These are phyloP conservation scores for Trichosanthes truncata DNA, from an alignment of 306 rosid genomes.

Conservation along the genomic window DNA sequence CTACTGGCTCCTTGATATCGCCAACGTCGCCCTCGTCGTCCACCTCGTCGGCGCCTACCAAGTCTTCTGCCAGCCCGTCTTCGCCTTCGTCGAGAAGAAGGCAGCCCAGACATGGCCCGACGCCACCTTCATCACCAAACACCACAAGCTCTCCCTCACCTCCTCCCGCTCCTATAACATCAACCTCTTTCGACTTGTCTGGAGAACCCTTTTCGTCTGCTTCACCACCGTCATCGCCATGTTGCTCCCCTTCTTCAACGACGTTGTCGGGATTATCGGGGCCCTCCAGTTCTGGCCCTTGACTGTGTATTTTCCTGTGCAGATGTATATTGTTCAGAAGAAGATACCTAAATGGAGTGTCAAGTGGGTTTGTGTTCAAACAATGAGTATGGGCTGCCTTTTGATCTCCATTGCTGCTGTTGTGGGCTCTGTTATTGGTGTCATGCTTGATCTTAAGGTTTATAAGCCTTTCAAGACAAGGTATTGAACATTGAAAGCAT, in stretches of 20 bases:
- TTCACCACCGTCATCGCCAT: slow-evolving; percentile 21
- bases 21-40: slow-evolving; percentile 57
- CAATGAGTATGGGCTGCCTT: slow-evolving; percentile 30
- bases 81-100: background rate
- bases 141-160: slow-evolving; percentile 21
- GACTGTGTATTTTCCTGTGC: slow-evolving; percentile 46
- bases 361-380: slow-evolving; percentile 27
- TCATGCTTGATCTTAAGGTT: slow-evolving; percentile 20
- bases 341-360: slow-evolving; percentile 31
- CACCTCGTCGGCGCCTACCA: slow-evolving; percentile 85
- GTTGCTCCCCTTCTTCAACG: slow-evolving; percentile 53
- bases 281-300: slow-evolving; percentile 51
- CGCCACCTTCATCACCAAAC: slow-evolving; percentile 24
- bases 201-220: slow-evolving; percentile 38
- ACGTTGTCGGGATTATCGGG: slow-evolving; percentile 44
- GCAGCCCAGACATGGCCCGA: slow-evolving; percentile 25
- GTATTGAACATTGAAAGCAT: background rate
- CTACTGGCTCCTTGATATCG: slow-evolving; percentile 60
- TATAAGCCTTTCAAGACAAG: slow-evolving; percentile 30
- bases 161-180: slow-evolving; percentile 23
- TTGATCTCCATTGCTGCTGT: slow-evolving; percentile 32
- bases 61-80: slow-evolving; percentile 25
- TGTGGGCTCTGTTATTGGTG: slow-evolving; percentile 40
- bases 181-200: slow-evolving; percentile 28
- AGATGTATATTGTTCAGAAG: slow-evolving; percentile 37